Evolutionary conservation across 805 yeast species (phyloP), one percentile per base, ranked within the genome.

Genomic region (Candida chilensis): DNA sequence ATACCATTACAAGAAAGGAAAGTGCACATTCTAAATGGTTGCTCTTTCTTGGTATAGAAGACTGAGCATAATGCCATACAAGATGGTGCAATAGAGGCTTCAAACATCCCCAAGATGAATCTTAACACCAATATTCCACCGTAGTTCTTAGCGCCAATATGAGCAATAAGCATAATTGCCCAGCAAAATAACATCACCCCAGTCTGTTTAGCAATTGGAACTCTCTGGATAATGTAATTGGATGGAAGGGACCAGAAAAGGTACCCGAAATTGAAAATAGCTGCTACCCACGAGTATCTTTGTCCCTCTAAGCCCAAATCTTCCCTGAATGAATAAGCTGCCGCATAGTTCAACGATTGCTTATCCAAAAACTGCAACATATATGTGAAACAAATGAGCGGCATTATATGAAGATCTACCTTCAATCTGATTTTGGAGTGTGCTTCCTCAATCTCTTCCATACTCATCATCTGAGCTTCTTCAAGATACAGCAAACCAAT

Each of bases 331-430:
- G 74, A 78, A 64, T 67, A 59, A 22, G 74, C 64, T 5, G 77
- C 64, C 1, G 78, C 73, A 27, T 63, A 66, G 14, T 71, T 56
- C 28, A 58, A 64, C 3, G 79, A 54, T 14, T 57, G 51, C 45
- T 77, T 77, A 50, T 77, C 85, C 75, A 77, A 68, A 39, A 60
- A 70, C 47, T 74, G 81, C 13, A 66, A 47, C 10, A 70, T 59
- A 48, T 71, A 69, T 16, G 71, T 41, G 16, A 64, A 33, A 37
- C 68, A 64, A 50, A 75, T 54, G 31, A 74, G 34, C 1, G 82
- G 76, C 41, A 71, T 48, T 37, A 76, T 37, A 35, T 48, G 61
- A 12, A 62, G 26, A 43, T 76, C 82, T n/a, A n/a, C n/a, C n/a
- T n/a, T n/a, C n/a, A n/a, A n/a, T n/a, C n/a, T n/a, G n/a, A n/a